A percentile compares a stretch with the other conserved stretches of the same genome.
Evolutionary conservation across 106 monocot species (phyloP).

Genomic region (Agapanthus africanus): DNA sequence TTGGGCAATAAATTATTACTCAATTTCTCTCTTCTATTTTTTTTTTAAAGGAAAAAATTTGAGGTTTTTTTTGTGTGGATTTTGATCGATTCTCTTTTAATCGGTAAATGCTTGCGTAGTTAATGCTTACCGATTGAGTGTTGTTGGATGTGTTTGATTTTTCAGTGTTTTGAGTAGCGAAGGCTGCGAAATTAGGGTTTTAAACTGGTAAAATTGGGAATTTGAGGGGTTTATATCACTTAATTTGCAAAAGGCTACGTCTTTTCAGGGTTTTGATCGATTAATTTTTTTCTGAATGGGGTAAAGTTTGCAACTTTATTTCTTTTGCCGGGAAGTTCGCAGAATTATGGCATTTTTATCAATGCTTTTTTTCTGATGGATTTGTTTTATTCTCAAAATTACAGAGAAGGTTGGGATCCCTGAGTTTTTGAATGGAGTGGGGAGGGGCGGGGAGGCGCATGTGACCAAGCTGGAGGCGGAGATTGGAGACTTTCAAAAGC

Average conservation of each 20-base stretch:
- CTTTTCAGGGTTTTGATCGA: too few species aligned
- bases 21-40: not conserved
- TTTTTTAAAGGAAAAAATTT: too few species aligned
- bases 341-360: too few species aligned
- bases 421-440: constrained; percentile 72
- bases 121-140: not conserved
- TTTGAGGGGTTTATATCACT: not conserved
- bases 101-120: not conserved
- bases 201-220: not conserved
- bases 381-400: not conserved
- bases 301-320: too few species aligned
- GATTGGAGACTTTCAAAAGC: constrained; percentile 72
- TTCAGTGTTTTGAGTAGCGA: too few species aligned
- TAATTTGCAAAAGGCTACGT: too few species aligned
- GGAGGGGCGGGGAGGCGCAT: constrained; percentile 69
- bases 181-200: not conserved
- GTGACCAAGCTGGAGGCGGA: constrained; percentile 63
- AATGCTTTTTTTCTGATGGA: not conserved
- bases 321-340: too few species aligned
- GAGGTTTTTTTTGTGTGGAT: not conserved
- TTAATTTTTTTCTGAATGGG: too few species aligned
- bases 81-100: not conserved
- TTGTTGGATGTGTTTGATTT: too few species aligned
- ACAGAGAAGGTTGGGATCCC: constrained; percentile 72
- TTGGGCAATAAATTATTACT: not conserved